Evolutionary conservation across 2,329 filamentous ascomycete species (phyloP).

Genomic region (Fusarium newnesense): DNA sequence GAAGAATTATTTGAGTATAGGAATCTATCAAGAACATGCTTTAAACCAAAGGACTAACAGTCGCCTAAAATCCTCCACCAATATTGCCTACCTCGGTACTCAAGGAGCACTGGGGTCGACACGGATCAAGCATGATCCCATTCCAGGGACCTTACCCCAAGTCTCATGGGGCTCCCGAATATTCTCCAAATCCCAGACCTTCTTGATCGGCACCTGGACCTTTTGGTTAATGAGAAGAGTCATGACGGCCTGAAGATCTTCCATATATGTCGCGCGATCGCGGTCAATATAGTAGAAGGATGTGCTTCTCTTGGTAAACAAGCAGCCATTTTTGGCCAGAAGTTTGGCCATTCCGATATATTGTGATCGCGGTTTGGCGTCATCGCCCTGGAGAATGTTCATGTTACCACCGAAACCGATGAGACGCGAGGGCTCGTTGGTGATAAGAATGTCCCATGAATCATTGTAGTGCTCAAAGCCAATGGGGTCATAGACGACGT

Average conservation of each 20-base stretch:
- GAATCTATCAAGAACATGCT: not conserved
- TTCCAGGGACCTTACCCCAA: constrained; percentile 49
- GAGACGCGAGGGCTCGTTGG: constrained; percentile 49
- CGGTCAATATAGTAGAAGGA: constrained; percentile 51
- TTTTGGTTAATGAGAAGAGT: constrained; percentile 45
- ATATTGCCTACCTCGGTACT: not conserved
- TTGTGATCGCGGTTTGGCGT: constrained; percentile 48
- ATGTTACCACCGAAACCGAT: constrained; percentile 54
- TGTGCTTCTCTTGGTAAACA: constrained; percentile 46
- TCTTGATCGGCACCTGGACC: constrained; percentile 52
- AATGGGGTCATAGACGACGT: constrained; percentile 60
- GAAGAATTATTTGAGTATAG: not conserved
- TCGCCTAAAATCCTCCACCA: not conserved
- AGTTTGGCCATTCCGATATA: constrained; percentile 49
- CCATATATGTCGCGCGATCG: constrained; percentile 47
- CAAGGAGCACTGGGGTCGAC: constrained; percentile 23
- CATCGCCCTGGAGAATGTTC: constrained; percentile 41
- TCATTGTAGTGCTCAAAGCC: constrained; percentile 63
- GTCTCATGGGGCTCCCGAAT: constrained; percentile 51
- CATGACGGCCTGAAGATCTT: constrained; percentile 47
- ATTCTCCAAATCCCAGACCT: constrained; percentile 54
- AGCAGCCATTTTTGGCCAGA: constrained; percentile 43
- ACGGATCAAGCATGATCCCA: constrained; percentile 51
- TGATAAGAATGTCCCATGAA: constrained; percentile 55
- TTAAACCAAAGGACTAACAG: not conserved